phyloP scores from a whole-genome alignment of 257 asterid genomes.

The Scutellaria baicalensis region DNA sequence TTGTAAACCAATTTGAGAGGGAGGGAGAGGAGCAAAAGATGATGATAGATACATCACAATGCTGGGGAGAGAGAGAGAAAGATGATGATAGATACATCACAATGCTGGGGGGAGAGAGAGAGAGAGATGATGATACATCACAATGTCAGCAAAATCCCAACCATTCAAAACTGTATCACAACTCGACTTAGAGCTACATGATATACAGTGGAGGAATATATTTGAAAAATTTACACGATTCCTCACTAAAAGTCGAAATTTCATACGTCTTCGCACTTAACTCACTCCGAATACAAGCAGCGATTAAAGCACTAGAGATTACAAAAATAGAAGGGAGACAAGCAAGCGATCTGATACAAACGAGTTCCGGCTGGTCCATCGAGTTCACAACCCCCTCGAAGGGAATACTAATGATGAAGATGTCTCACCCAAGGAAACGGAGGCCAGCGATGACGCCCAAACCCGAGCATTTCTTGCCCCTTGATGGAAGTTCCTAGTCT shows the following conservation, averaged over 20 bases:
- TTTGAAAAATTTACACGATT: slow-evolving; percentile 24
- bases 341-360: slow-evolving; percentile 3
- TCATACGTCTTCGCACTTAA: slow-evolving; percentile 12
- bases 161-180: neutral
- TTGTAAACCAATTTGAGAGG: no score
- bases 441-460: slow-evolving; percentile 89
- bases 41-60: neutral
- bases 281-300: slow-evolving; percentile 12
- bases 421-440: slow-evolving; percentile 58
- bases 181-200: slow-evolving; percentile 13
- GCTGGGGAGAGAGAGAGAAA: no score
- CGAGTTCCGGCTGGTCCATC: neutral
- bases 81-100: neutral
- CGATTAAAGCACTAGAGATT: slow-evolving; percentile 10
- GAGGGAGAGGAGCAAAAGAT: no score
- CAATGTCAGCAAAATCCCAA: neutral
- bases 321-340: neutral
- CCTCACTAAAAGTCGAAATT: slow-evolving; percentile 12
- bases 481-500: slow-evolving; percentile 55
- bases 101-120: neutral
- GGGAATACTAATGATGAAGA: slow-evolving; percentile 42
- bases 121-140: neutral
- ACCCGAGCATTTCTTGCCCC: slow-evolving; percentile 75
- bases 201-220: slow-evolving; percentile 22
- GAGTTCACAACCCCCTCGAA: slow-evolving; percentile 19